A percentile compares a stretch with the other conserved stretches of the same genome.
Evolutionary conservation across 1,284 basidiomycete species (phyloP).

Genomic region (Leccinum subspadiceum): DNA sequence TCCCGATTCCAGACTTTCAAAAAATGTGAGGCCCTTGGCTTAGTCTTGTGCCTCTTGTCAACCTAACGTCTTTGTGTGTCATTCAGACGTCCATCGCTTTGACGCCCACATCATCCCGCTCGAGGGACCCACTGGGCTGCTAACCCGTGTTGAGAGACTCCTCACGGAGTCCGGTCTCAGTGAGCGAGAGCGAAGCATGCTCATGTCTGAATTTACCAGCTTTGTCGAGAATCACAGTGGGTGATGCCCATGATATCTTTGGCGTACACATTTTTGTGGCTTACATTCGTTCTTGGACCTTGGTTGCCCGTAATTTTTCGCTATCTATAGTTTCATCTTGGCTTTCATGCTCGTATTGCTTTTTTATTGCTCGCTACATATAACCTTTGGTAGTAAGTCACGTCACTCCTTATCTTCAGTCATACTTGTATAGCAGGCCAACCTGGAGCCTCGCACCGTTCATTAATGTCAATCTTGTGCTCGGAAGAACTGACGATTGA

Average conservation of each 20-base stretch:
- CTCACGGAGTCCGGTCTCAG: slow-evolving; percentile 47
- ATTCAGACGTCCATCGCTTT: slow-evolving; percentile 61
- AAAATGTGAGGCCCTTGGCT: slow-evolving; percentile 49
- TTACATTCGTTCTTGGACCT: slow-evolving; percentile 13
- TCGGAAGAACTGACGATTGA: not conserved
- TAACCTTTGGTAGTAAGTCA: slow-evolving; percentile 8
- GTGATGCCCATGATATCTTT: slow-evolving; percentile 13
- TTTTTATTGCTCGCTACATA: slow-evolving; percentile 20
- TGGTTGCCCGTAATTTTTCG: slow-evolving; percentile 27
- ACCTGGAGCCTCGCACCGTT: slow-evolving; percentile 4
- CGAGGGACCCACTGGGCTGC: slow-evolving; percentile 66
- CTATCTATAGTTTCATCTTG: slow-evolving; percentile 23
- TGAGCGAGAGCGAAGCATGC: slow-evolving; percentile 45
- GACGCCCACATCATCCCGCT: slow-evolving; percentile 72
- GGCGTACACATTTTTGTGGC: not conserved
- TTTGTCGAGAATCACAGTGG: slow-evolving; percentile 49
- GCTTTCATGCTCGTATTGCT: slow-evolving; percentile 15
- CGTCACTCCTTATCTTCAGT: slow-evolving; percentile 14
- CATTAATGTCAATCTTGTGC: slow-evolving; percentile 16
- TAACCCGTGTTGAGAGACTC: slow-evolving; percentile 58
- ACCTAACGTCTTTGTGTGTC: slow-evolving; percentile 6
- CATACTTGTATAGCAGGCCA: slow-evolving; percentile 1
- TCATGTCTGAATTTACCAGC: slow-evolving; percentile 60
- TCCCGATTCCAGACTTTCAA: slow-evolving; percentile 65
- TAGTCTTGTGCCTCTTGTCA: slow-evolving; percentile 12